Percentiles rank a stretch among this genome's conserved stretches.
Evolutionary conservation across 2,329 filamentous ascomycete genomes (phyloP).

Genomic region (Colletotrichum neosansevieriae): DNA sequence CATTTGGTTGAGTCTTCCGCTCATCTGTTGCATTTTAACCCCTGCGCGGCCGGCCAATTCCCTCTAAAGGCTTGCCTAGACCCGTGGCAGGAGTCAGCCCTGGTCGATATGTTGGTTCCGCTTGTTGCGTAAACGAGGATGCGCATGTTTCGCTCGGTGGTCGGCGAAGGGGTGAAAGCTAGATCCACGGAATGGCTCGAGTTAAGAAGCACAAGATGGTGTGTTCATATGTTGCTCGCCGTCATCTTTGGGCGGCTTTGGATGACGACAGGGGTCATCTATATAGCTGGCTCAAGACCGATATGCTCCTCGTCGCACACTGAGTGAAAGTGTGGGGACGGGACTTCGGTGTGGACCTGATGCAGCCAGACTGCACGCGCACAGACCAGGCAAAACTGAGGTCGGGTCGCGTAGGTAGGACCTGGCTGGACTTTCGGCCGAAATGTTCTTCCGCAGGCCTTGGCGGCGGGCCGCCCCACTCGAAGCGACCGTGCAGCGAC

Average conservation of each 20-base stretch:
- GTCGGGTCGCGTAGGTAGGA: too few relatives aligned
- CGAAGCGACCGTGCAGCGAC: constrained; percentile 20
- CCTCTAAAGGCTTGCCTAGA: constrained; percentile 19
- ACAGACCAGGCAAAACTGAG: constrained; percentile 14
- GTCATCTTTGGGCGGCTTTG: constrained; percentile 23
- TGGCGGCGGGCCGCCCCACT: not conserved
- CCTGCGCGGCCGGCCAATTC: constrained; percentile 15
- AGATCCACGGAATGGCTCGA: constrained; percentile 15
- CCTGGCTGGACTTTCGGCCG: not conserved
- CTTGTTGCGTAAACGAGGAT: constrained; percentile 9
- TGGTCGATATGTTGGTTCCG: constrained; percentile 21
- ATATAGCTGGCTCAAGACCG: constrained; percentile 36
- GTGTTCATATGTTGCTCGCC: constrained; percentile 33
- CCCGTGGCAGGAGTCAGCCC: constrained; percentile 26
- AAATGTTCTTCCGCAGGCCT: constrained; percentile 11
- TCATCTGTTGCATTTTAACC: constrained; percentile 22
- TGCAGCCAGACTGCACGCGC: not conserved
- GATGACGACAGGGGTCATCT: constrained; percentile 33
- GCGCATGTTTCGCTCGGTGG: constrained; percentile 16
- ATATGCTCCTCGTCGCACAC: constrained; percentile 30
- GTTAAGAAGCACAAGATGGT: constrained; percentile 24
- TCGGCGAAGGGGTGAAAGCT: constrained; percentile 1
- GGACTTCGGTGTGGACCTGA: constrained; percentile 6
- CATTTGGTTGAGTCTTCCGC: constrained; percentile 26
- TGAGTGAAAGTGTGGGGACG: constrained; percentile 35